Percentiles rank a stretch among this genome's conserved stretches.
These are phyloP conservation scores for Camelina laxa DNA, from an alignment of 345 rosid species.

Conservation along the genomic window DNA sequence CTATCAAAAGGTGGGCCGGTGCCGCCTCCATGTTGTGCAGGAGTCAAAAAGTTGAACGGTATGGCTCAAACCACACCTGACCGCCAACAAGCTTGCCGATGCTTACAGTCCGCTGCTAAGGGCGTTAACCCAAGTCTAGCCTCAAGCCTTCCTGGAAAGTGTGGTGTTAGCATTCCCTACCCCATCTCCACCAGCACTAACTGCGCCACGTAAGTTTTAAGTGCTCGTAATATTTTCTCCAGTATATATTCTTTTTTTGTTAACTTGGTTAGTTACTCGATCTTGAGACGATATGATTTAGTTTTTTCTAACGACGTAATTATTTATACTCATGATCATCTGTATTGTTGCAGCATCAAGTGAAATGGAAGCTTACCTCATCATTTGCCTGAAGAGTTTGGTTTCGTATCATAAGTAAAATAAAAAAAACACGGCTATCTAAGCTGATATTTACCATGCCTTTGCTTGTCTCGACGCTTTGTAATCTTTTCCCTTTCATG, in stretches of 20 bases:
- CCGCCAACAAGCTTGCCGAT: conserved; percentile 55
- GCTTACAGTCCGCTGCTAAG: conserved; percentile 43
- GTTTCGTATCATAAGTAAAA: conserved; percentile 9
- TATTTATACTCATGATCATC: neutral
- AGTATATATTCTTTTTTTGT: neutral
- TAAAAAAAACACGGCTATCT: conserved; percentile 15
- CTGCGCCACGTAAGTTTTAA: conserved; percentile 49
- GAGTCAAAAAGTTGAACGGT: conserved; percentile 38
- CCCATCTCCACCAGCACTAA: conserved; percentile 51
- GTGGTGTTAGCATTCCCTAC: conserved; percentile 57
- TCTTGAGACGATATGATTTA: neutral
- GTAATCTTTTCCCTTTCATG: conserved; percentile 12
- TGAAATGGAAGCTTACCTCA: conserved; percentile 23
- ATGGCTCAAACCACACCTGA: conserved; percentile 51
- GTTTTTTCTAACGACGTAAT: neutral
- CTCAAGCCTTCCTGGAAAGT: conserved; percentile 48
- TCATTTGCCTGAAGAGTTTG: neutral
- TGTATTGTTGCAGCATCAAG: conserved; percentile 38
- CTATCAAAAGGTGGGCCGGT: conserved; percentile 20
- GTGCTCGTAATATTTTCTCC: neutral
- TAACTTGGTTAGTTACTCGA: neutral
- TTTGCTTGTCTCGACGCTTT: conserved; percentile 14
- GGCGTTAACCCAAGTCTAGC: conserved; percentile 27
- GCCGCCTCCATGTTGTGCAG: conserved; percentile 48
- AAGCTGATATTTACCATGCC: neutral